Evolutionary conservation across 208 protist genomes (phyloP).

Genomic region (Crithidia thermophila): DNA sequence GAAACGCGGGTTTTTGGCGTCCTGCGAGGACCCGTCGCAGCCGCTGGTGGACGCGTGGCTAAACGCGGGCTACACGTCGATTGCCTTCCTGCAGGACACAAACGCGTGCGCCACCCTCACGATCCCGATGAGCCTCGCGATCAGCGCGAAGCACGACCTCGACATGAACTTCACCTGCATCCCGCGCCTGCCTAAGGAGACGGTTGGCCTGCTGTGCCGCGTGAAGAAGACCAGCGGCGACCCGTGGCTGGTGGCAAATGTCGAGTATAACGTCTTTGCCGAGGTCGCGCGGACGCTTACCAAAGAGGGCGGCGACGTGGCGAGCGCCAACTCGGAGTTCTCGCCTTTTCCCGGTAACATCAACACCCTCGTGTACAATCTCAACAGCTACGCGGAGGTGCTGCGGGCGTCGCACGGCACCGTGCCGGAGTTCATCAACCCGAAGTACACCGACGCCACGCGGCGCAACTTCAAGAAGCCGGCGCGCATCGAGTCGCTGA

Average conservation of each 20-base stretch:
- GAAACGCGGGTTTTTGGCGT: constrained; percentile 8
- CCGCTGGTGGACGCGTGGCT: constrained; percentile 57
- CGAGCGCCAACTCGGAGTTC: constrained; percentile 33
- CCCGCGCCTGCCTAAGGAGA: constrained; percentile 80
- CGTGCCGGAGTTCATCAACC: constrained; percentile 96
- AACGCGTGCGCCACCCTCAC: constrained; percentile 79
- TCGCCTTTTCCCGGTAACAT: constrained; percentile 93
- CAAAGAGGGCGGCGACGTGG: constrained; percentile 51
- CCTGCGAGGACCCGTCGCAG: constrained; percentile 8
- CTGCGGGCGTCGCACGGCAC: constrained; percentile 62
- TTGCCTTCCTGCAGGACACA: constrained; percentile 96
- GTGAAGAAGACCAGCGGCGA: constrained; percentile 21
- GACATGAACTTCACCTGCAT: constrained; percentile 93
- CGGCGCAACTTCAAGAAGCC: constrained; percentile 74
- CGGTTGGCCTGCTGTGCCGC: constrained; percentile 75
- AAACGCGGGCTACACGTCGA: constrained; percentile 57
- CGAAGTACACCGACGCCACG: constrained; percentile 84
- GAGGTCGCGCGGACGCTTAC: constrained; percentile 50
- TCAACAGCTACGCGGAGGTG: constrained; percentile 59
- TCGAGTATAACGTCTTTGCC: constrained; percentile 90
- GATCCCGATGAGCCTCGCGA: constrained; percentile 79
- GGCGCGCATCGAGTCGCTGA: constrained; percentile 88
- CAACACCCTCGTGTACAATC: constrained; percentile 88
- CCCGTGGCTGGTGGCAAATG: constrained; percentile 54
- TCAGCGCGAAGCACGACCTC: constrained; percentile 61